Evolutionary conservation across 179 eudicot species (phyloP), one percentile per base, ranked within the genome.

Genomic region (Sideroxylon spinosum): DNA sequence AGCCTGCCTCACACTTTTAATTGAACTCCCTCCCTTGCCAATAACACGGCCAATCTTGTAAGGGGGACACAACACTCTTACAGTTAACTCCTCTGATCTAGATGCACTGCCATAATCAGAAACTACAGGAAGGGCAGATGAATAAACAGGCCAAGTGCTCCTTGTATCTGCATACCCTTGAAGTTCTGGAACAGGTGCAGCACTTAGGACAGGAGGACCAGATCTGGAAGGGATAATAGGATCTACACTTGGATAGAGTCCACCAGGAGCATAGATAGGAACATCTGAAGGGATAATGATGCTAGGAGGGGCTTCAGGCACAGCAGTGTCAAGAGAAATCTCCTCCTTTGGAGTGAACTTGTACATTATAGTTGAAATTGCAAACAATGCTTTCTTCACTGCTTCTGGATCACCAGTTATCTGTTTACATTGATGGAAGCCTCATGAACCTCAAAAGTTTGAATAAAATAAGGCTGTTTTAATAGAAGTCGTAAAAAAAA

Each of bases 41-140:
- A 96, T 96, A 53, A 96, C 98, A 75, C 97, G 99, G 63, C 99
- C 99, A 87, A 96, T 92, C 77, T 85, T 91, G 84, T 86, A 90
- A 70, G 88, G 81, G 32, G 97, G 94, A 81, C 99, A 96, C 75
- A 96, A 55, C 12, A 96, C 91, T 83, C 88, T 81, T 17, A 96
- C 46, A 57, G 76, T 88, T 81, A 96, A 86, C 82, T 96, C 99
- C 84, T 88, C 94, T 0, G 95, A 86, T 78, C 83, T 84, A 74
- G 89, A 81, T 19, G 85, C 66, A 67, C 93, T 90, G 73, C 89
- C 86, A 80, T 86, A 92, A 71, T 84, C 86, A 84, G 99, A 89
- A 60, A 90, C 89, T 81, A 87, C 89, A 68, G 90, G 90, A 75
- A 88, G 85, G 64, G 88, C 70, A 75, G 90, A 84, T 48, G 91